phyloP scores from a whole-genome alignment of 1,284 basidiomycete species.

The Apiotrichum porosum region DNA sequence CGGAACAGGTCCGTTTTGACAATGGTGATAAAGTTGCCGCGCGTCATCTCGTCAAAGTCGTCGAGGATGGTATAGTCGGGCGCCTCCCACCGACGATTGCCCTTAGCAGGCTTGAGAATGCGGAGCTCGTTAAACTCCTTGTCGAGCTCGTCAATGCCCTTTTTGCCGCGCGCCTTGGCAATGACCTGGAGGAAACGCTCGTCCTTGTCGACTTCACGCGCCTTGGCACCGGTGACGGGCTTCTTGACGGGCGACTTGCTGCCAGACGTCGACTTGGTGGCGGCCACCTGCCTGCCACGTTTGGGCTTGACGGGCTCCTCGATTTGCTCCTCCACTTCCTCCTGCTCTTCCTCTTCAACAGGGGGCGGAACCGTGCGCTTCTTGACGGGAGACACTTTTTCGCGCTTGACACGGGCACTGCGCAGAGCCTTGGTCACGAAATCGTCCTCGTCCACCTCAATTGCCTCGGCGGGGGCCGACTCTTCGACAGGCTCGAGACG shows the following conservation, averaged over 20 bases:
- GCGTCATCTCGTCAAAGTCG: conserved; percentile 62
- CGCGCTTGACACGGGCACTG: conserved; percentile 2
- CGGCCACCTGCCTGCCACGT: background rate
- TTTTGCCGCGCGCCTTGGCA: conserved; percentile 28
- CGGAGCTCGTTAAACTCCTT: conserved; percentile 75
- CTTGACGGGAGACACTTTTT: background rate
- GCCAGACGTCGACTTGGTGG: too few relatives aligned
- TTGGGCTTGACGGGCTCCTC: background rate
- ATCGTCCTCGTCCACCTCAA: conserved; percentile 31
- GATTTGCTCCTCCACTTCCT: conserved; percentile 15
- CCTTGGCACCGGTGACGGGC: background rate
- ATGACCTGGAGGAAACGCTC: conserved; percentile 41
- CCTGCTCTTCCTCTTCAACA: conserved; percentile 12
- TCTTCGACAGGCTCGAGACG: background rate
- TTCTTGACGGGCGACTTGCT: background rate
- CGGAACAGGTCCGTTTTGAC: conserved; percentile 50
- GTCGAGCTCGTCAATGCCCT: conserved; percentile 61
- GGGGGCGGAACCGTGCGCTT: background rate
- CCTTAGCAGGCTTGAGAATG: conserved; percentile 59
- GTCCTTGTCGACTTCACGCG: conserved; percentile 29
- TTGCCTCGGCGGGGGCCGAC: conserved; percentile 3
- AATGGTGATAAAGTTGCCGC: conserved; percentile 82
- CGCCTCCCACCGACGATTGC: conserved; percentile 12
- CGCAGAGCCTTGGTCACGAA: conserved; percentile 9
- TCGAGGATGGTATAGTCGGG: conserved; percentile 53